Evolutionary conservation across 768 basidiomycete genomes (phyloP).

Genomic region (Russula brevipes): DNA sequence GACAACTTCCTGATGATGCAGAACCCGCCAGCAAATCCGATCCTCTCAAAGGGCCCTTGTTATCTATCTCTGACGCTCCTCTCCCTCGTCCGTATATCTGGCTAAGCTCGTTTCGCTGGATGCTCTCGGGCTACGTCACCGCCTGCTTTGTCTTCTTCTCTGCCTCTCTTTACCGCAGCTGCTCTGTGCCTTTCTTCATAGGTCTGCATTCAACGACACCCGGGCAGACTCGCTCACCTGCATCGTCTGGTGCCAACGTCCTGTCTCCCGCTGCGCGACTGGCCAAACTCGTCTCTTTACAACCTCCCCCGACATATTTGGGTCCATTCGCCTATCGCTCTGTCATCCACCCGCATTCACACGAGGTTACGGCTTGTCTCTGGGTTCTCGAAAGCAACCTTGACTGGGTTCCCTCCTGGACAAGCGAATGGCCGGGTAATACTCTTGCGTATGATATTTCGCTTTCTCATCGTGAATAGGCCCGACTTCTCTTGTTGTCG

Average conservation of each 20-base stretch:
- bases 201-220: background rate
- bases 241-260: constrained; percentile 9
- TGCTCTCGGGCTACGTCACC: constrained; percentile 20
- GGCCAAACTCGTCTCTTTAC: constrained; percentile 29
- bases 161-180: constrained; percentile 17
- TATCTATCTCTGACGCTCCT: background rate
- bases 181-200: background rate
- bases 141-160: constrained; percentile 23
- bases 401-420: constrained; percentile 36
- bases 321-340: constrained; percentile 25
- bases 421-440: constrained; percentile 42
- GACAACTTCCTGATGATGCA: background rate
- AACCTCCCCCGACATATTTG: constrained; percentile 26
- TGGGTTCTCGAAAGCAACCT: constrained; percentile 41
- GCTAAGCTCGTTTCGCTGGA: constrained; percentile 10
- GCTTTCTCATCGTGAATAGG: constrained; percentile 2
- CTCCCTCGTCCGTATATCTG: constrained; percentile 7
- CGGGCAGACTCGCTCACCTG: background rate
- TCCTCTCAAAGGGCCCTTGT: background rate
- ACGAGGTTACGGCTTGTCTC: constrained; percentile 43
- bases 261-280: constrained; percentile 11
- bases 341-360: constrained; percentile 2
- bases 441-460: background rate
- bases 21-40: background rate
- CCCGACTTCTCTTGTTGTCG: constrained; percentile 21